Conservation (phyloP, 2,329 filamentous ascomycete species). For the Fusarium chaquense region DNA sequence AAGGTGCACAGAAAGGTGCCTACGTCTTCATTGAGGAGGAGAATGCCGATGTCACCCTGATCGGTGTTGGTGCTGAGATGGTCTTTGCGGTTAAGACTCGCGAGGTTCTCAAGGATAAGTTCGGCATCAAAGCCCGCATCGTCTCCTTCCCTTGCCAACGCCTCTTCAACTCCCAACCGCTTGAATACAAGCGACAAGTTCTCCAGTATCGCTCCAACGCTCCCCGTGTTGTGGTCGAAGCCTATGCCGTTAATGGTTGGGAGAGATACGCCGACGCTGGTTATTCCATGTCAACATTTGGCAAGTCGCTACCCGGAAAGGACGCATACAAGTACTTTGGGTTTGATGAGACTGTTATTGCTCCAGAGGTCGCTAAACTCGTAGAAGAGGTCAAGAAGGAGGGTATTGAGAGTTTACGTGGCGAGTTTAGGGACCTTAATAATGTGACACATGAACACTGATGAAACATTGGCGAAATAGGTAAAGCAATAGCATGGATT, state of each 20-base stretch:
- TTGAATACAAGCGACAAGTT: slow-evolving; percentile 60
- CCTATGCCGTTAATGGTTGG: slow-evolving; percentile 69
- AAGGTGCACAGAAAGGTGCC: slow-evolving; percentile 58
- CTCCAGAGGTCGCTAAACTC: slow-evolving; percentile 52
- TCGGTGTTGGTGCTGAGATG: slow-evolving; percentile 56
- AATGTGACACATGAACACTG: slow-evolving; percentile 42
- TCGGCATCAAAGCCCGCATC: slow-evolving; percentile 54
- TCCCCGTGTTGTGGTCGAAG: slow-evolving; percentile 69
- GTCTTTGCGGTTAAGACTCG: slow-evolving; percentile 52
- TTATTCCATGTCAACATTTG: slow-evolving; percentile 65
- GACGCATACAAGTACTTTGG: slow-evolving; percentile 68
- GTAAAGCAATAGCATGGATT: slow-evolving; percentile 2
- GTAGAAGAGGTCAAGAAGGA: slow-evolving; percentile 48
- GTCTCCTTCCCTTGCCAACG: slow-evolving; percentile 61
- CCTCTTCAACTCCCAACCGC: slow-evolving; percentile 57
- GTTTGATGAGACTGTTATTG: slow-evolving; percentile 61
- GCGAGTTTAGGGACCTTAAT: slow-evolving; percentile 52
- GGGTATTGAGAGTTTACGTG: slow-evolving; percentile 48
- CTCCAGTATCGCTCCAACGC: slow-evolving; percentile 58
- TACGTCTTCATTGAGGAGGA: slow-evolving; percentile 60
- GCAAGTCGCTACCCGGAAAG: slow-evolving; percentile 66
- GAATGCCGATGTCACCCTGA: slow-evolving; percentile 59
- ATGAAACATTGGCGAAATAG: slow-evolving; percentile 2
- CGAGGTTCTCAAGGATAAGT: slow-evolving; percentile 54
- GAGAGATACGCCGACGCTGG: slow-evolving; percentile 71